phyloP scores from a whole-genome alignment of 164 flowering plant species.

The Chimonanthus praecox region DNA sequence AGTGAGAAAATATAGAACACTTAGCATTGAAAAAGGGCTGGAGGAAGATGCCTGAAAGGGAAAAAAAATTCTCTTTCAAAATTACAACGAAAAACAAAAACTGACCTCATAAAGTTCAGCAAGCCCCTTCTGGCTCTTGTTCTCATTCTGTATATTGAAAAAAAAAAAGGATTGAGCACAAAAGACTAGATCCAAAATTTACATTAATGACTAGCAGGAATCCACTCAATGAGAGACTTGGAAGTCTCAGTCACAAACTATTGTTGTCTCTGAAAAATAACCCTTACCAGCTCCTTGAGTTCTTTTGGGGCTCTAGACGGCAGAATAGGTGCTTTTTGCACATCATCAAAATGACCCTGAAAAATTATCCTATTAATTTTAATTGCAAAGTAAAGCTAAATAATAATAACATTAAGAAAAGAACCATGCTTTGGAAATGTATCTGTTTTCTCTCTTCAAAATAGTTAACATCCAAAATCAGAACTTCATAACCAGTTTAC shows the following conservation, averaged over 20 bases:
- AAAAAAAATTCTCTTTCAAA: background rate
- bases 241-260: background rate
- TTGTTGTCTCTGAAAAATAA: slow-evolving; percentile 1
- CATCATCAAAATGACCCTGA: slow-evolving; percentile 82
- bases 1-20: background rate
- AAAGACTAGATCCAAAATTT: background rate
- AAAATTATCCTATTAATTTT: slow-evolving; percentile 11
- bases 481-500: background rate
- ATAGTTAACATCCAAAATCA: background rate
- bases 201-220: background rate
- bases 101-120: slow-evolving; percentile 90
- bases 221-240: background rate
- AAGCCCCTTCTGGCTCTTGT: slow-evolving; percentile 91
- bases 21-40: background rate
- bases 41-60: background rate
- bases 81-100: background rate
- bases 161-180: background rate
- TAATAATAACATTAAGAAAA: background rate
- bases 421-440: background rate
- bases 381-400: background rate
- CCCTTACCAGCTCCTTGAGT: slow-evolving; percentile 62
- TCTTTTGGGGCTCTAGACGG: slow-evolving; percentile 65
- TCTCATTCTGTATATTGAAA: slow-evolving; percentile 66
- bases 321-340: slow-evolving; percentile 49
- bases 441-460: too few species aligned